Percentiles rank a stretch among this genome's conserved stretches.
phyloP scores from a whole-genome alignment of 805 yeast species.

The Metschnikowia dekortorum region DNA sequence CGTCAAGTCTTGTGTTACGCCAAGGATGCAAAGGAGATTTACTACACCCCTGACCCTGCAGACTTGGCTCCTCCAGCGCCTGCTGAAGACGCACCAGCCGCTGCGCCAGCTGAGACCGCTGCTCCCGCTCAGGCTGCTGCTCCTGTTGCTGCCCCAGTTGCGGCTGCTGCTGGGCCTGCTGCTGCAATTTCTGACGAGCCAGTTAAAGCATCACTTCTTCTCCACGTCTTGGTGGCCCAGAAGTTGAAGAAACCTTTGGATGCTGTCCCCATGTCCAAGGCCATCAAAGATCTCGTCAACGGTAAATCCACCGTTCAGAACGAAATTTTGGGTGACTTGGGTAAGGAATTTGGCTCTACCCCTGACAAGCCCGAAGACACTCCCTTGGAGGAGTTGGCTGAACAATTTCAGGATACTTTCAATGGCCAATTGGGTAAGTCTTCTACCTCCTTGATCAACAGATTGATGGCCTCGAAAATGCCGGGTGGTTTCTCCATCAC shows the following conservation, averaged over 20 bases:
- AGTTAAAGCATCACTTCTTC: constrained; percentile 72
- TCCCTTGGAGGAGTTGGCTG: constrained; percentile 93
- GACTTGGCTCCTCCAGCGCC: constrained; percentile 34
- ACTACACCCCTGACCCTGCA: constrained; percentile 83
- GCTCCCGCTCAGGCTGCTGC: constrained; percentile 51
- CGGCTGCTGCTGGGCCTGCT: constrained; percentile 71
- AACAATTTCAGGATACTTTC: constrained; percentile 88
- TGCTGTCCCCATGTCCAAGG: constrained; percentile 81
- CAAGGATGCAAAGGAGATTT: constrained; percentile 93
- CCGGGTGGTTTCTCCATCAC: constrained; percentile 98
- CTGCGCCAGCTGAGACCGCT: constrained; percentile 46
- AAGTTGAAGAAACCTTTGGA: constrained; percentile 89
- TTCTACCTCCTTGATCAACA: constrained; percentile 80
- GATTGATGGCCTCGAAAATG: constrained; percentile 95
- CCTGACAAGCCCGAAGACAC: constrained; percentile 99
- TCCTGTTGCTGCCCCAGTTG: constrained; percentile 61
- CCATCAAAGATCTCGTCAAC: constrained; percentile 94
- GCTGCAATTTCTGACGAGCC: constrained; percentile 87
- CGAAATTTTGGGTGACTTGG: constrained; percentile 97
- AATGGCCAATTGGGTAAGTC: constrained; percentile 90
- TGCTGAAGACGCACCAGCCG: constrained; percentile 35
- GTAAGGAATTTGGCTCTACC: constrained; percentile 95
- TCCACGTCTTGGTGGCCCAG: constrained; percentile 91
- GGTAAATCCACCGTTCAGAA: constrained; percentile 99
- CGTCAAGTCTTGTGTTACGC: constrained; percentile 95